Base-by-base conservation (phyloP, 176 grass and related monocot species). In the Phyllostachys edulis region DNA sequence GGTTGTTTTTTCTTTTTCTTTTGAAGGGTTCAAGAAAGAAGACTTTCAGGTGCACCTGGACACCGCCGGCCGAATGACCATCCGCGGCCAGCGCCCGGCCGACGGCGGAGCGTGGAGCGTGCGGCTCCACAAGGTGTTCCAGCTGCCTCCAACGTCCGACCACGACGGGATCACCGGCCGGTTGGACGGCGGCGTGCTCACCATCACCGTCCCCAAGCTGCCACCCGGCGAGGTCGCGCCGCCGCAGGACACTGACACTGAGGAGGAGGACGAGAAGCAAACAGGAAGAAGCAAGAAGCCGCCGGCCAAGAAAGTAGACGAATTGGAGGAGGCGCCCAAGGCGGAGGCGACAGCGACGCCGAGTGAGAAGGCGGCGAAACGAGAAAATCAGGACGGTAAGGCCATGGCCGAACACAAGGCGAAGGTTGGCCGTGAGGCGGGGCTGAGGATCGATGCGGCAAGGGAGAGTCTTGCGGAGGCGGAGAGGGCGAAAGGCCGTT, bases 1-100 rank as follows among this genome's bases (percentile, higher is more conserved):
- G 36, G 2, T 68, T 23, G 10, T 49, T 3, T 49, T 50, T 50
- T 49, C 4, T 49, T 50, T 50, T 50, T 50, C 4, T 62, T 84
- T 67, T 59, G 24, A 79, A 97, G 92, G 78, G 37, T 91, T 92
- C 63, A 92, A 34, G 63, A 85, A 77, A 38, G 86, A 92, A 51
- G 88, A 92, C 24, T 72, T 92, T 20, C 51, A 23, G 37, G 90
- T 94, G 34, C 62, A 85, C 18, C 39, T 93, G 11, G 91, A 93
- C 71, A 0, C 20, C 46, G 62, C 56, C 24, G 89, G 88, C 38
- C 90, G 83, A 32, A 55, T 98, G 17, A 82, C 34, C 60, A 73
- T 98, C 50, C 57, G 54, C 70, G 73, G 85, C 45, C 67, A 88
- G 17, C 54, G 12, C 75, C 6, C 29, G n/a, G 50, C 69, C 16